phyloP scores from a whole-genome alignment of 495 filamentous ascomycete species.

The Talaromyces trachyspermus region DNA sequence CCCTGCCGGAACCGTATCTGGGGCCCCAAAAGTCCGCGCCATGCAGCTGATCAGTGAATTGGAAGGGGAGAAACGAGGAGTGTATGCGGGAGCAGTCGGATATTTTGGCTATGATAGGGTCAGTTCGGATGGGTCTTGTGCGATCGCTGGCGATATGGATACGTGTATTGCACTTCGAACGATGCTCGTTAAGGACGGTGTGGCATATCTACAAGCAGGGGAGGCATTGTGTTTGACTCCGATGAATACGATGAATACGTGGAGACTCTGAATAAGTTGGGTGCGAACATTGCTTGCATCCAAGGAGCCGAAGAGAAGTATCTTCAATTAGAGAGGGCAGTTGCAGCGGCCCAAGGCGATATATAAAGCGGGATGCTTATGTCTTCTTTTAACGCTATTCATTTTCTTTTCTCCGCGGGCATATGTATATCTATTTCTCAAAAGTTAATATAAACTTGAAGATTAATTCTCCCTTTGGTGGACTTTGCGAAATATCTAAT shows the following conservation, averaged over 20 bases:
- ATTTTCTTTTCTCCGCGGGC: not conserved
- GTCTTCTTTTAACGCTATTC: no score
- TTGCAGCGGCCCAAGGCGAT: conserved; percentile 3
- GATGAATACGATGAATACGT: conserved; percentile 91
- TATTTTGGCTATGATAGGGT: conserved; percentile 52
- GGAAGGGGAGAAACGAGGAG: conserved; percentile 85
- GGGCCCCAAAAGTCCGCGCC: conserved; percentile 89
- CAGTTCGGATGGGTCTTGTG: conserved; percentile 27
- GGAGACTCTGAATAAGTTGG: conserved; percentile 96
- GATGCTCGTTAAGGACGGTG: conserved; percentile 86
- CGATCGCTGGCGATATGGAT: conserved; percentile 82
- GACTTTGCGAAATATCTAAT: no score
- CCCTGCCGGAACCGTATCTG: conserved; percentile 87
- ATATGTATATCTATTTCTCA: no score
- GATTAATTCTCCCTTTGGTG: no score
- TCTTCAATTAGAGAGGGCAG: conserved; percentile 35
- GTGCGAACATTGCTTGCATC: conserved; percentile 82
- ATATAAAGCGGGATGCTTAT: no score
- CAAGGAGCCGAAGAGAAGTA: conserved; percentile 74
- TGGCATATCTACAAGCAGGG: conserved; percentile 93
- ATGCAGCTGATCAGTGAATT: conserved; percentile 97
- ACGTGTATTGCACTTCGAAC: conserved; percentile 97
- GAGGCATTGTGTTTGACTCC: conserved; percentile 94
- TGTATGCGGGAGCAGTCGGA: conserved; percentile 95
- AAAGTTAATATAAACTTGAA: no score